Percentiles rank a stretch among this genome's conserved stretches.
Evolutionary conservation across 176 grass and related monocot genomes (phyloP).

Genomic region (Zea mays): Zm-B73-REFERENCE-NAM-5.0 NC_050098.1:205523001-205523500

Average conservation of each 20-base stretch:
- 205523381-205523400: conserved; percentile 10
- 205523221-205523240: neutral
- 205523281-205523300: neutral
- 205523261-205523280: neutral
- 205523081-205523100: neutral
- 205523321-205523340: conserved; percentile 1
- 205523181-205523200: neutral
- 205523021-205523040: neutral
- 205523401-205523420: neutral
- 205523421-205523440: conserved; percentile 69
- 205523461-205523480: conserved; percentile 78
- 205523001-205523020: conserved; percentile 66
- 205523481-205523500: conserved; percentile 99
- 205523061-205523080: neutral
- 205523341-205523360: neutral
- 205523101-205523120: neutral
- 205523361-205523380: conserved; percentile 1
- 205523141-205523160: neutral
- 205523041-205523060: neutral
- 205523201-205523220: conserved; percentile 9
- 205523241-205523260: neutral
- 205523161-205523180: conserved; percentile 3
- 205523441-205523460: conserved; percentile 83
- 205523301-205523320: neutral
- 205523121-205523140: neutral